Evolutionary conservation across 768 basidiomycete species (phyloP), one percentile per base, ranked within the genome.

Genomic region (Chlorophyllum brunneum): DNA sequence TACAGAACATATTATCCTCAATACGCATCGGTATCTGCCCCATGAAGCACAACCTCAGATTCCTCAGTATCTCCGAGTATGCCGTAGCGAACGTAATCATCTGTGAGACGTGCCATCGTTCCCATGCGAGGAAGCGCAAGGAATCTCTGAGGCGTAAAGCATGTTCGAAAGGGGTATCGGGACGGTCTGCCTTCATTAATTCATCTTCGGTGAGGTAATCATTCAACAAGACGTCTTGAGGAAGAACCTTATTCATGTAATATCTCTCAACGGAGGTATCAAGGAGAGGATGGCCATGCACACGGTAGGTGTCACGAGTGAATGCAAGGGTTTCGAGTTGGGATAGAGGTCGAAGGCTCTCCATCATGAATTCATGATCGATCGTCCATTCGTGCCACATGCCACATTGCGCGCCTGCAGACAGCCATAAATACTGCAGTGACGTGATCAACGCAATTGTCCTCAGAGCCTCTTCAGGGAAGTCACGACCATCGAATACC

Each of bases 301-400:
- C 57, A 8, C 20, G 24, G 45, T 69, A 67, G 3, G 67, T 65
- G 48, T 69, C 67, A 13, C 63, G 56, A 11, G 66, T 65, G 45
- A 67, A 67, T 10, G 61, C 63, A 11, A 69, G 47, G 1, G 46
- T 59, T 49, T 61, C 53, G 11, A 69, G 62, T 6, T 45, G 30
- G 2, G 22, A 30, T n/a, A 69, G 64, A 5, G 63, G 58, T 20
- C 47, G 48, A 39, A 69, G 60, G 1, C 41, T 26, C 4, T 56
- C 54, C 13, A 59, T 37, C 16, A 65, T 36, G 22, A 46, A 24
- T 3, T 58, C 51, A 45, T 66, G 66, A 26, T 64, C 51, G 37
- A 67, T 47, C 38, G 52, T 48, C 67, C 67, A 69, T 16, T 58
- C 61, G 50, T 58, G 61, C 30, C 62, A 58, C 50, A 54, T 54